Conservation (phyloP, 2,329 filamentous ascomycete genomes). For the Penicillium oxalicum region DNA sequence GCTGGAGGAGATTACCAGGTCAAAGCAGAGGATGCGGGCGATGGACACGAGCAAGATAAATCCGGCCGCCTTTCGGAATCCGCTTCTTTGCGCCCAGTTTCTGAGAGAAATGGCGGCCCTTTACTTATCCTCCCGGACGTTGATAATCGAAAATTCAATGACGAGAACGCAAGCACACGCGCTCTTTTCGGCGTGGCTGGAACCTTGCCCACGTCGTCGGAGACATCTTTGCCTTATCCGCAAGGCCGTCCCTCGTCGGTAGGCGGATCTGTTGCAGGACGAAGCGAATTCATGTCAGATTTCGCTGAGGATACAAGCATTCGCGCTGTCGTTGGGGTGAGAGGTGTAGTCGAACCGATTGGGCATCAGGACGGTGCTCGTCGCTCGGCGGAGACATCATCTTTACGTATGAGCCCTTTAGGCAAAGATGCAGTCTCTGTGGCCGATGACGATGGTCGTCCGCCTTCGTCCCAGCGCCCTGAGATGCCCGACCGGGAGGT, state of each 20-base stretch:
- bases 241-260: constrained; percentile 20
- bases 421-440: constrained; percentile 9
- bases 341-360: constrained; percentile 22
- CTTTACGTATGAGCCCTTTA: constrained; percentile 9
- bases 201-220: constrained; percentile 19
- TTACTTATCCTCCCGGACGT: constrained; percentile 27
- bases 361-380: constrained; percentile 14
- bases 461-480: constrained; percentile 16
- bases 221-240: constrained; percentile 15
- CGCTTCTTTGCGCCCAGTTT: constrained; percentile 8
- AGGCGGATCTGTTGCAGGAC: constrained; percentile 23
- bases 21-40: constrained; percentile 4
- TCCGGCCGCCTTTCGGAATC: constrained; percentile 6
- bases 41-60: not conserved
- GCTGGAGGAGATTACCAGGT: constrained; percentile 5
- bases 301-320: constrained; percentile 25
- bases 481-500: constrained; percentile 26
- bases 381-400: constrained; percentile 23
- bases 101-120: constrained; percentile 17
- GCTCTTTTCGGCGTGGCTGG: constrained; percentile 27
- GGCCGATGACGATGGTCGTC: constrained; percentile 2
- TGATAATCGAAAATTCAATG: constrained; percentile 21
- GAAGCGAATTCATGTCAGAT: constrained; percentile 27
- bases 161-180: constrained; percentile 32
- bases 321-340: constrained; percentile 24